Base-by-base conservation (phyloP, 1,284 basidiomycete genomes). In the Cystobasidium slooffiae region DNA sequence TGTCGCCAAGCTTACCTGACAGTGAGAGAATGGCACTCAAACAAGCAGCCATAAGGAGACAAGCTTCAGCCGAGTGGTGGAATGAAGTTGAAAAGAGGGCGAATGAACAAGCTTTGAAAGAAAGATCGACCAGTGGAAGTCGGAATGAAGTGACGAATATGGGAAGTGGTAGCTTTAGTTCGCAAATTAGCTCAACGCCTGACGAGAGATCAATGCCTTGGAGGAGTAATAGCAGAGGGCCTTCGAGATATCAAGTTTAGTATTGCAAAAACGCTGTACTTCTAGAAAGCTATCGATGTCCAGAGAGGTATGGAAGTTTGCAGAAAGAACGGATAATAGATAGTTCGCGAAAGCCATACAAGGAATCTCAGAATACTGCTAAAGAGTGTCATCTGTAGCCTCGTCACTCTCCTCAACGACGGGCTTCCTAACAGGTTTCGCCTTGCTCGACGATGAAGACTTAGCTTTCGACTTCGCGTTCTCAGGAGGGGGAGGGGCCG, bases 51-150 rank as follows among this genome's bases (percentile, higher is more conserved):
- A 62, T 47, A 16, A 52, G 70, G 20, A 53, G 70, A 51, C 70
- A 73, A 41, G 41, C 59, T 37, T 64, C 59, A 39, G 47, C 56
- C 10, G 70, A 66, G 20, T 73, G 70, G 70, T 73, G 70, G 70
- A 44, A 44, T 46, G 62, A 73, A 41, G 70, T 73, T 10, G 70
- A 73, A 20, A 43, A 52, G 41, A 64, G 58, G 41, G 70, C 70
- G 10, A 66, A 53, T 16, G 64, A 66, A 41, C 44, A 59, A 59
- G 56, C 56, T 59, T 6, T 1, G 6, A 59, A n/a, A n/a, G 56
- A 59, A 59, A n/a, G 39, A 59, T 41, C 31, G 56, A 41, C 37
- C 9, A n/a, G 2, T 39, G 14, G 31, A 1, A 31, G 31, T 31
- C 31, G 31, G 31, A 31, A 31, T 31, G 31, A 31, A 31, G 31